Conservation (phyloP, 202 grass and related monocot species). For the Schoenoplectus triqueter region DNA sequence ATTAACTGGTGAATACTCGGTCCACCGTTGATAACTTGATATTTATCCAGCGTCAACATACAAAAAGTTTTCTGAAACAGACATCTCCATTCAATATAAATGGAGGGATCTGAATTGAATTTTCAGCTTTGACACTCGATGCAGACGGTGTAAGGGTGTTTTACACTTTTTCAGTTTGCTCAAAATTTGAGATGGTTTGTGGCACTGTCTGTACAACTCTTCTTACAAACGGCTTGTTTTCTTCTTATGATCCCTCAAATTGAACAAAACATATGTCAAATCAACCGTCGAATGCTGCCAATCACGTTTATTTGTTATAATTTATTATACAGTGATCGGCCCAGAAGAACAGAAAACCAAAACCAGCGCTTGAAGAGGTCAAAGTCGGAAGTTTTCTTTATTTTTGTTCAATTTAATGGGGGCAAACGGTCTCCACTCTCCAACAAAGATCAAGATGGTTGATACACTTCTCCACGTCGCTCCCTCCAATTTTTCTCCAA, state of each 20-base stretch:
- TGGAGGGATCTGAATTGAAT: background rate
- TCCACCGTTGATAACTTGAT: too few relatives aligned
- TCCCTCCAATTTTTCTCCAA: background rate
- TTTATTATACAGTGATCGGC: background rate
- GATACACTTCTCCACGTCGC: slow-evolving; percentile 23
- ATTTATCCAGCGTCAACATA: too few relatives aligned
- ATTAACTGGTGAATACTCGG: too few relatives aligned
- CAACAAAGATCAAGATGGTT: background rate
- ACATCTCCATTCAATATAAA: background rate
- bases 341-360: slow-evolving; percentile 20
- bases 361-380: background rate
- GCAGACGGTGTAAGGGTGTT: too few relatives aligned
- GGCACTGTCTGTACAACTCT: background rate
- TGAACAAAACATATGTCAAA: background rate
- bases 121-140: slow-evolving; percentile 6
- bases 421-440: background rate
- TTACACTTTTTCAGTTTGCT: background rate
- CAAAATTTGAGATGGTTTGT: background rate
- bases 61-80: background rate
- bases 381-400: background rate
- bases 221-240: background rate
- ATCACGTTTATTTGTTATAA: background rate
- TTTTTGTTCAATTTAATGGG: slow-evolving; percentile 12
- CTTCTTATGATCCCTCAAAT: background rate
- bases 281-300: background rate